Conservation (phyloP, 305 asterid genomes). For the Withania somnifera region DNA sequence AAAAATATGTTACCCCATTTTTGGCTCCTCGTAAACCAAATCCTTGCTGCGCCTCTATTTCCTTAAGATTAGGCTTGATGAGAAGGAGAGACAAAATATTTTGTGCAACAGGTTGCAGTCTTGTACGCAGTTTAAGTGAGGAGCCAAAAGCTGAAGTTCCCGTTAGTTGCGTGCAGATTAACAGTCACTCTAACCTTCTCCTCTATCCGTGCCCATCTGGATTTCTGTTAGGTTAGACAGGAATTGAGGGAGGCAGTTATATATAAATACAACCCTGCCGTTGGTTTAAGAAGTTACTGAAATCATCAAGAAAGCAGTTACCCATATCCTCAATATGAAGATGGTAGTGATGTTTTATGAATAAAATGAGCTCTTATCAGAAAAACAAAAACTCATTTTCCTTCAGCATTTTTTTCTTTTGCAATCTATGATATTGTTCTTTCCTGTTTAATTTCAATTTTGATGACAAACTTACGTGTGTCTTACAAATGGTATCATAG, state of each 20-base stretch:
- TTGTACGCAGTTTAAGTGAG: not conserved
- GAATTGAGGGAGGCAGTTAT: not conserved
- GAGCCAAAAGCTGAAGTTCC: not conserved
- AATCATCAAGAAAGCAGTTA: not conserved
- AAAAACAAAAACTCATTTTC: not conserved
- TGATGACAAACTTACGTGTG: not conserved
- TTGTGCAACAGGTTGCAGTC: not conserved
- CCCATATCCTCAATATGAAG: not conserved
- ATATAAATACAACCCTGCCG: not conserved
- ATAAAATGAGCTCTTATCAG: not conserved
- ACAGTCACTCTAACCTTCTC: not conserved
- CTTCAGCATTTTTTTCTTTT: not conserved
- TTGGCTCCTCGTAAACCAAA: not conserved
- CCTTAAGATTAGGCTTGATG: not conserved
- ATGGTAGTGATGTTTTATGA: not conserved
- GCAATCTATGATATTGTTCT: not conserved
- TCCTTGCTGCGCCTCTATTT: not conserved
- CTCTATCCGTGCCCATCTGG: not conserved
- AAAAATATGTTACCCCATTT: not conserved
- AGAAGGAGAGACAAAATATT: not conserved
- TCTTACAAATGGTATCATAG: not conserved
- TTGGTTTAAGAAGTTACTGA: not conserved
- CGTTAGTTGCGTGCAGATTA: not conserved
- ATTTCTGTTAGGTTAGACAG: not conserved
- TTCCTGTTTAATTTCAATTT: not conserved